Evolutionary conservation across 1,139 yeast genomes (phyloP), one percentile per base, ranked within the genome.

Genomic region (Suhomyces bribrorum): DNA sequence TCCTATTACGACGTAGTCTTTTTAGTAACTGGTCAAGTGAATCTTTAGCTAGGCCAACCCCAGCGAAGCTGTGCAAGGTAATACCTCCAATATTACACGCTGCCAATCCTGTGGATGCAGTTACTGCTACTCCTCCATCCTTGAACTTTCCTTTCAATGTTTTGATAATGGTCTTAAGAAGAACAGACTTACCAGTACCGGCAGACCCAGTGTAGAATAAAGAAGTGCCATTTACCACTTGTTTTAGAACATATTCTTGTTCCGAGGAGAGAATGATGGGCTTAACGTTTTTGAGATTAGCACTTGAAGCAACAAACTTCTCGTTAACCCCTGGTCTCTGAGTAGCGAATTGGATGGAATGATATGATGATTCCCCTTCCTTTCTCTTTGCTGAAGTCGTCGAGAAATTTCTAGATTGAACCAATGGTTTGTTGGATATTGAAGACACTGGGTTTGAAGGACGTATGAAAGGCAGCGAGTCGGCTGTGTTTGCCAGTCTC

Each of bases 161-260:
- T 46, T 78, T 75, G 38, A 92, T 90, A 29, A 92, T 73, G 18
- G 83, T 76, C 43, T 83, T 73, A 34, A 94, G 66, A 14, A 86
- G 67, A 5, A 89, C 82, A 1, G 96, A 87, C 57, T 89, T 89
- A 53, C 97, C 97, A 1, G 97, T 89, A 53, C 97, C 97, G 0
- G 97, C 97, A 28, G 96, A 86, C 28, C 97, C 97, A 0, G 97
- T 89, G 54, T 86, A 89, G 56, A 89, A 89, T 1, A 88, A 60
- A 29, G 83, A 85, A 14, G 69, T 64, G 0, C 87, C 74, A n/a
- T 43, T 45, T 17, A 59, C 36, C 0, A 66, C 75, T 37, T 66
- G 56, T 17, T 62, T 55, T 8, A 70, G 53, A 16, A 72, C 66
- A 39, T 59, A 55, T 43, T 69, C 69, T 48, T 73, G 77, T 45